Conservation (phyloP, 805 yeast species). For the Candida coquimbonensis region DNA sequence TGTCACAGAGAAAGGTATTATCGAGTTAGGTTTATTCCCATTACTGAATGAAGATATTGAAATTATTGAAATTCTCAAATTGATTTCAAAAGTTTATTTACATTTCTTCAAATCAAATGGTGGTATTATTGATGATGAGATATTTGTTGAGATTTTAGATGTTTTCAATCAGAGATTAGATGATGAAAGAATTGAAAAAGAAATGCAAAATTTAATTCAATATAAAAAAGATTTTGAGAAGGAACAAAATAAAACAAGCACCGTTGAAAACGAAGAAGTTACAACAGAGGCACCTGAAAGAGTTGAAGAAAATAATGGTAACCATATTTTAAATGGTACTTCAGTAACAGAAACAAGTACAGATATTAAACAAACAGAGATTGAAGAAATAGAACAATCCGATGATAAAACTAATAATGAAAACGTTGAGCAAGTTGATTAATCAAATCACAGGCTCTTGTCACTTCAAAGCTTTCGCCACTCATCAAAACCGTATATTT, state of each 20-base stretch:
- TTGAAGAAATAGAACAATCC: not conserved
- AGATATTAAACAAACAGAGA: not conserved
- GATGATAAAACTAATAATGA: too few species aligned
- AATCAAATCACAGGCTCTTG: not conserved
- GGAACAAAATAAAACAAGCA: not conserved
- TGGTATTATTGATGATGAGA: slow-evolving; percentile 27
- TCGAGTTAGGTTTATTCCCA: slow-evolving; percentile 73
- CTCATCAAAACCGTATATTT: too few species aligned
- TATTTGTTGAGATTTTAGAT: slow-evolving; percentile 30
- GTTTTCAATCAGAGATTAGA: slow-evolving; percentile 33
- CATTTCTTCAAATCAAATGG: slow-evolving; percentile 34
- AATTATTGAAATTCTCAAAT: slow-evolving; percentile 57
- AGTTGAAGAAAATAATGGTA: not conserved
- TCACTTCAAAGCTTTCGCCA: too few species aligned
- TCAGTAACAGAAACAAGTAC: too few species aligned
- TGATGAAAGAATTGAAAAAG: slow-evolving; percentile 30
- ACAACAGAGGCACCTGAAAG: not conserved
- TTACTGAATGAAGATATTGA: slow-evolving; percentile 61
- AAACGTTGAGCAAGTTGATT: not conserved
- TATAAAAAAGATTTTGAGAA: slow-evolving; percentile 29
- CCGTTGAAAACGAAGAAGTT: not conserved
- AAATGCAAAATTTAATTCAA: slow-evolving; percentile 30
- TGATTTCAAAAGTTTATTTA: slow-evolving; percentile 60
- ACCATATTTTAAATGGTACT: not conserved
- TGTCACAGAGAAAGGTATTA: slow-evolving; percentile 45